Evolutionary conservation across 257 asterid species (phyloP), one percentile per base, ranked within the genome.

Genomic region (Penstemon barbatus): DNA sequence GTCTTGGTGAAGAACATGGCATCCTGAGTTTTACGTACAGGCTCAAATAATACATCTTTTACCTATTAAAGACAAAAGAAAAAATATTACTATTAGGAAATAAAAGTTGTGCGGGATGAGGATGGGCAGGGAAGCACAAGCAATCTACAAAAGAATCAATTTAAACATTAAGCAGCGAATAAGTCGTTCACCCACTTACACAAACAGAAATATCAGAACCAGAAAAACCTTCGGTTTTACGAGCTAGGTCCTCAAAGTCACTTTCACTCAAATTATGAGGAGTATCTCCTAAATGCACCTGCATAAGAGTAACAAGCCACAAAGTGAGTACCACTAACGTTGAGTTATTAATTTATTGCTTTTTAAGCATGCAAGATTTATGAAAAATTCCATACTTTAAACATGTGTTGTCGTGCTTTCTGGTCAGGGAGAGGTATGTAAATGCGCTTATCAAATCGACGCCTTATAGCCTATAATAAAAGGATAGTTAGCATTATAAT

Each of bases 361-460:
- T 50, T 53, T 73, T 69, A 8, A 5, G 54, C 33, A 66, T 53
- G 37, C 52, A 19, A 64, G 69, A 78, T 52, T 64, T 46, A 74
- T 25, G 50, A 38, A 41, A 38, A 61, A 59, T 39, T 73, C 63
- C 71, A 52, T 83, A 93, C 99, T 74, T 93, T 93, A 83, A 93
- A 93, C 97, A 93, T 90, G 84, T 93, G 99, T 53, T 90, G 97
- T 2, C 99, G 80, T 70, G 99, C 97, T 83, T 93, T 93, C 40
- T 68, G 56, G 73, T 93, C 99, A 40, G 99, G 99, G 19, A 93
- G 97, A 43, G 99, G 99, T 65, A 93, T 93, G 77, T 93, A 87
- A 56, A 93, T 93, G 45, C 99, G 95, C 87, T 93, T 92, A 76
- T 93, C 99, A 78, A 93, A 93, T 63, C 99, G 85, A 39, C 99